These are phyloP conservation scores for Boletus huronensis DNA, from an alignment of 768 basidiomycete species.

Conservation along the genomic window DNA sequence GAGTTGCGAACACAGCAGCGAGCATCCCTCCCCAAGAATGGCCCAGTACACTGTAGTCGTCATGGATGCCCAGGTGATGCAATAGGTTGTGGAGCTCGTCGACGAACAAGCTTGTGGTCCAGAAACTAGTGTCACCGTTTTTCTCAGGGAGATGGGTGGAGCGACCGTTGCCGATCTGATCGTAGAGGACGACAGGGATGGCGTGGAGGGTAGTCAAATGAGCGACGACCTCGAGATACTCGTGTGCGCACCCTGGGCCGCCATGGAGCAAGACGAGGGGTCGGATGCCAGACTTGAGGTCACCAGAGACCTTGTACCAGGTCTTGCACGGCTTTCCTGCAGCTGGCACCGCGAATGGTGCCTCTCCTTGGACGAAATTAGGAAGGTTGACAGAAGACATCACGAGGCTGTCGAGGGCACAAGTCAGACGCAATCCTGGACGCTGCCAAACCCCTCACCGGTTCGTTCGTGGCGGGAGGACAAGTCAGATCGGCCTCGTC, in stretches of 20 bases:
- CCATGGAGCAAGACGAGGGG: slow-evolving; percentile 54
- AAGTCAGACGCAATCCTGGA: not conserved
- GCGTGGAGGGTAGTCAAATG: slow-evolving; percentile 35
- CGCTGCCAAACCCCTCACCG: not conserved
- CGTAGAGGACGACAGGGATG: slow-evolving; percentile 53
- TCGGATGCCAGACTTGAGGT: slow-evolving; percentile 33
- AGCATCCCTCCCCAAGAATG: slow-evolving; percentile 48
- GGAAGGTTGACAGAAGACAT: slow-evolving; percentile 30
- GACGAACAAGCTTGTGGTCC: slow-evolving; percentile 49
- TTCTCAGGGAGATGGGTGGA: slow-evolving; percentile 55
- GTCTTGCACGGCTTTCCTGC: slow-evolving; percentile 39
- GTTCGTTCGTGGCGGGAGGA: not conserved
- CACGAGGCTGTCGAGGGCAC: not conserved
- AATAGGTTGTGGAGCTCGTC: slow-evolving; percentile 49
- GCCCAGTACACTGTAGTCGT: slow-evolving; percentile 41
- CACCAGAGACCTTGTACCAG: slow-evolving; percentile 50
- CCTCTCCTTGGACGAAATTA: slow-evolving; percentile 30
- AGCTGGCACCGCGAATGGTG: slow-evolving; percentile 23
- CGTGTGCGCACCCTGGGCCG: slow-evolving; percentile 47
- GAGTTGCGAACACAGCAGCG: slow-evolving; percentile 31
- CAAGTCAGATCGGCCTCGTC: not conserved
- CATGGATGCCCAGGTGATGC: slow-evolving; percentile 41
- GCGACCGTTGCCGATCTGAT: slow-evolving; percentile 52
- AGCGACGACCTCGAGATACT: slow-evolving; percentile 38
- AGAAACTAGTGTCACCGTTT: slow-evolving; percentile 40